A percentile compares a stretch with the other conserved stretches of the same genome.
These are phyloP conservation scores for Paramecium octaurelia DNA, from an alignment of 73 alveolate species.

Conservation along the genomic window DNA sequence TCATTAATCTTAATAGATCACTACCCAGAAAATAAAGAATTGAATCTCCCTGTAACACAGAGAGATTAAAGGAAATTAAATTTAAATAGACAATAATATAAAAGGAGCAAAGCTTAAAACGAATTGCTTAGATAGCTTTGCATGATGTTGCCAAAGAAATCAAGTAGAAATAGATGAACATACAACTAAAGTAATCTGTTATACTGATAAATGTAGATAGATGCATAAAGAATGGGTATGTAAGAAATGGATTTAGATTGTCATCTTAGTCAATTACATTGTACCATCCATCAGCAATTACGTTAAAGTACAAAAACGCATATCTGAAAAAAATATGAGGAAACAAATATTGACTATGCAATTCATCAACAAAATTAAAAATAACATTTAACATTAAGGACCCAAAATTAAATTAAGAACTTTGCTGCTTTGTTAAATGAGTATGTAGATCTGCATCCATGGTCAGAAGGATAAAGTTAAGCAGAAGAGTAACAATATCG, in stretches of 20 bases:
- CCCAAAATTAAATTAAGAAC: background rate
- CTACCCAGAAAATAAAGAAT: background rate
- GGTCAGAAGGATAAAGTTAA: background rate
- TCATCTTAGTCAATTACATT: background rate
- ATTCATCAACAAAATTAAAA: background rate
- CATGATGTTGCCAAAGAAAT: conserved; percentile 46
- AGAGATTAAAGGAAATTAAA: conserved; percentile 14
- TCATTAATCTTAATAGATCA: background rate
- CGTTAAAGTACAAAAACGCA: background rate
- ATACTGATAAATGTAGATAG: background rate
- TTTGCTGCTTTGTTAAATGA: background rate
- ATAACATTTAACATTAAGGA: background rate
- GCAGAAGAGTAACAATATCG: background rate
- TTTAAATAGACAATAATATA: background rate
- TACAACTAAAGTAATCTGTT: background rate
- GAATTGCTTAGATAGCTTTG: background rate
- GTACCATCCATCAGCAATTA: background rate
- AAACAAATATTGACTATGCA: background rate
- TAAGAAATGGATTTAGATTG: background rate
- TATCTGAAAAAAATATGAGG: background rate
- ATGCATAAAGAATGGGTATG: background rate
- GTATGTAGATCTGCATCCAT: background rate
- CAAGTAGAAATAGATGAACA: background rate
- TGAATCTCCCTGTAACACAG: background rate
- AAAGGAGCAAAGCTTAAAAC: background rate